Evolutionary conservation across 306 rosid species (phyloP), one percentile per base, ranked within the genome.

Genomic region (Quercus gilva): DNA sequence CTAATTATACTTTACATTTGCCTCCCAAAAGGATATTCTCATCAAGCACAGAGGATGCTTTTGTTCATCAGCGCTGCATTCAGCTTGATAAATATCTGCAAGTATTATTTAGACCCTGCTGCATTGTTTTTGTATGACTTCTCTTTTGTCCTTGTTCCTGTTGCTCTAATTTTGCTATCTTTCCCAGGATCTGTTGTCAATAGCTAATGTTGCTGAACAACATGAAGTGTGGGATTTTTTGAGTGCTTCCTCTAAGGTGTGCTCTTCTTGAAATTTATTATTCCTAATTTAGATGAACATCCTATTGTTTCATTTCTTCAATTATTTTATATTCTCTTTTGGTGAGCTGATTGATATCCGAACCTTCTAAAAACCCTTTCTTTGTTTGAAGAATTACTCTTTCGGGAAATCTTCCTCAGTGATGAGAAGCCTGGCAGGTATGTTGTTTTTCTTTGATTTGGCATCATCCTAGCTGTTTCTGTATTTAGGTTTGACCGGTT

Each of bases 1-100:
- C 99, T n/a, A 91, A 93, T 83, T 93, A 93, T 78, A 91, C 90
- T 15, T 84, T 96, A 53, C 92, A 91, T 76, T 82, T 96, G 81
- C 99, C 99, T 63, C 99, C 99, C 76, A 96, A 96, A 86, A 88
- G 99, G 81, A 96, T 96, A 89, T 96, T 96, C 87, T 93, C 99
- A 35, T 96, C 99, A 81, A 96, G 88, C 89, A 96, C 99, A 41
- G 99, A 96, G 86, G 99, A 96, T 73, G 81, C 99, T 82, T 96
- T 96, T 88, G 99, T 96, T 82, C 98, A 91, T 86, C 94, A 89
- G 85, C 94, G 98, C n/a, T 93, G 99, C 90, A 86, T 93, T 82
- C 99, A 89, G 80, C 97, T 96, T 53, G 98, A 93, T 82, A 96
- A 83, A 89, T 96, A 91, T 91, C 95, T 96, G 83, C 97, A 85